Conservation (phyloP, 139 green algal species). For the Astrephomene gubernaculifera region DNA sequence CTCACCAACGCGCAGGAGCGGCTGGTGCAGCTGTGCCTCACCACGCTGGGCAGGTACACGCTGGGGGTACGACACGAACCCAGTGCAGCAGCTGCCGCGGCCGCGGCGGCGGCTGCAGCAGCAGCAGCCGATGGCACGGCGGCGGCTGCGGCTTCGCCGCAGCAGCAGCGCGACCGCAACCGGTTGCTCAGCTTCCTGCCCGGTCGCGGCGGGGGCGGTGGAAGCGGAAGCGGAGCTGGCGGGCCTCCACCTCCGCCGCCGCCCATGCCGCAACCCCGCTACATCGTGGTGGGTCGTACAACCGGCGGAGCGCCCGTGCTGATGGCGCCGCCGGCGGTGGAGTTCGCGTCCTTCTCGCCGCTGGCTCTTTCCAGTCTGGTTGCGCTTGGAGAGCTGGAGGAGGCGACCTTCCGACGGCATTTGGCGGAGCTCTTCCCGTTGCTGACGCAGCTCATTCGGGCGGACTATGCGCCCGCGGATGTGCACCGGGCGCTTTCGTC, state of each 20-base stretch:
- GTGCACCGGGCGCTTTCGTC: conserved; percentile 87
- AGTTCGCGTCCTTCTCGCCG: conserved; percentile 76
- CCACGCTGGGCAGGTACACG: conserved; percentile 69
- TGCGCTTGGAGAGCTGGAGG: conserved; percentile 73
- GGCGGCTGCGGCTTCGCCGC: neutral
- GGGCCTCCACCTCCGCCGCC: neutral
- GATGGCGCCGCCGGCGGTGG: conserved; percentile 64
- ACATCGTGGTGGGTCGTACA: conserved; percentile 52
- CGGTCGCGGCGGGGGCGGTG: neutral
- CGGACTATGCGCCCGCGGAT: conserved; percentile 85
- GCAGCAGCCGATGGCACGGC: neutral
- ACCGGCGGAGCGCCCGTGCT: conserved; percentile 52
- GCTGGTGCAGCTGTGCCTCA: conserved; percentile 75
- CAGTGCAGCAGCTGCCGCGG: conserved; percentile 9
- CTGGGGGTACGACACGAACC: conserved; percentile 28
- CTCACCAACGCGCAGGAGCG: conserved; percentile 38
- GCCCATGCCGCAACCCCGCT: conserved; percentile 18
- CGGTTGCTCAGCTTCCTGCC: conserved; percentile 22
- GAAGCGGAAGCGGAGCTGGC: neutral
- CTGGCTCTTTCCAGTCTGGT: conserved; percentile 78
- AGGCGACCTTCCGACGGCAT: conserved; percentile 75
- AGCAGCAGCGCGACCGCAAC: neutral
- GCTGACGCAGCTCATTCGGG: conserved; percentile 86
- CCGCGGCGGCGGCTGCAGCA: neutral
- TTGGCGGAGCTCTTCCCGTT: conserved; percentile 91